Conservation (phyloP, 257 asterid species). For the Nicotiana benthamiana region DNA sequence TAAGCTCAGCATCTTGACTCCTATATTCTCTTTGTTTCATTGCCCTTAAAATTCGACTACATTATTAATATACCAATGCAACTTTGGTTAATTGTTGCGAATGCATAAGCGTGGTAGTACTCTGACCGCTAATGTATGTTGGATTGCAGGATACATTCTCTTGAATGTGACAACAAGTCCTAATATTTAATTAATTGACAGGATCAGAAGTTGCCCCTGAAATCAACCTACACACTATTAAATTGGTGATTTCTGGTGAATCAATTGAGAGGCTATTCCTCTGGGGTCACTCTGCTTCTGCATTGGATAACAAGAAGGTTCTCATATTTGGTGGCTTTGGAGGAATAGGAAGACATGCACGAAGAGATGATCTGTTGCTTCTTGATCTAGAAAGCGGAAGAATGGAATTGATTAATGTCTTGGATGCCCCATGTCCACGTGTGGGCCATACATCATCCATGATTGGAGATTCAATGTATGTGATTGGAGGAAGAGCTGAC, state of each 20-base stretch:
- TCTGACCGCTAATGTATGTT: conserved; percentile 33
- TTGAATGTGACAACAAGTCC: conserved; percentile 64
- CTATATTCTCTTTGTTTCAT: not conserved
- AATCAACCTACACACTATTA: conserved; percentile 36
- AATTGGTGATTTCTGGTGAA: conserved; percentile 45
- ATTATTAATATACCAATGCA: not conserved
- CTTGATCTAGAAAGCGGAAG: conserved; percentile 45
- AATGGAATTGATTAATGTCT: conserved; percentile 38
- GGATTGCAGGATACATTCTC: conserved; percentile 67
- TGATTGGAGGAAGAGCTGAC: conserved; percentile 92
- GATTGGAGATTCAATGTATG: conserved; percentile 54
- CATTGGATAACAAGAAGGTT: conserved; percentile 41
- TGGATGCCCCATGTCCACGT: conserved; percentile 72
- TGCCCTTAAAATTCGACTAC: not conserved
- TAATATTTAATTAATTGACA: conserved; percentile 84
- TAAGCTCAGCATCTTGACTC: not conserved
- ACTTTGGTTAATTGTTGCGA: conserved; percentile 16
- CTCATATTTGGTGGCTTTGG: conserved; percentile 93
- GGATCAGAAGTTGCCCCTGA: conserved; percentile 38
- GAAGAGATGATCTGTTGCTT: conserved; percentile 60
- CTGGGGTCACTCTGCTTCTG: conserved; percentile 92
- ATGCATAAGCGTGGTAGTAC: conserved; percentile 14
- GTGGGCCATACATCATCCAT: conserved; percentile 73
- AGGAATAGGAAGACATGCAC: conserved; percentile 87
- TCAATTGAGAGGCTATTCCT: conserved; percentile 79